These are phyloP conservation scores for Arxiozyma slooffiae DNA, from an alignment of 1,139 yeast species.

Conservation along the genomic window DNA sequence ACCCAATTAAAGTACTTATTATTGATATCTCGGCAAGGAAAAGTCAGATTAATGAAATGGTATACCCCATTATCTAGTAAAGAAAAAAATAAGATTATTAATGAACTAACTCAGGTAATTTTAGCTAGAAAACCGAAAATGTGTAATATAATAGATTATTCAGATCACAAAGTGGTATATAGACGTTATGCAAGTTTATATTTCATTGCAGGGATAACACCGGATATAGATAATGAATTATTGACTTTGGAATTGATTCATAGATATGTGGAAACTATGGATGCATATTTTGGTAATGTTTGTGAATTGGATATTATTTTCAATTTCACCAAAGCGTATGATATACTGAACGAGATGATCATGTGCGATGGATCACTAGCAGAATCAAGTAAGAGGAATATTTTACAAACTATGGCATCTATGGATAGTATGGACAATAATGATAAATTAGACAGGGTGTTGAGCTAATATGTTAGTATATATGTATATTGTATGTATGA, in stretches of 20 bases:
- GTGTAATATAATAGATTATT: conserved; percentile 92
- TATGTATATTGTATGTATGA: conserved; percentile 4
- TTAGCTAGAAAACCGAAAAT: conserved; percentile 81
- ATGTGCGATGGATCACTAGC: conserved; percentile 73
- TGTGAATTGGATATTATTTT: conserved; percentile 89
- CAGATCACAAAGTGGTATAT: conserved; percentile 79
- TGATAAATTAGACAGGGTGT: conserved; percentile 45
- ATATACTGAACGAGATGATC: conserved; percentile 78
- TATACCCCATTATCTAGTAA: conserved; percentile 70
- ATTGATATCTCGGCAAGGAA: conserved; percentile 87
- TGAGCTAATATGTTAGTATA: conserved; percentile 19
- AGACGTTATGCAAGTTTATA: conserved; percentile 88
- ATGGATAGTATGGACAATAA: conserved; percentile 69
- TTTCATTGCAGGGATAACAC: conserved; percentile 75
- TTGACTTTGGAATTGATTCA: conserved; percentile 80
- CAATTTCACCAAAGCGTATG: conserved; percentile 89
- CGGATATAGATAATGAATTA: conserved; percentile 61
- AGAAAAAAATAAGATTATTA: conserved; percentile 72
- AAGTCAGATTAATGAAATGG: conserved; percentile 90
- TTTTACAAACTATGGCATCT: conserved; percentile 62
- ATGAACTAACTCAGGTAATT: conserved; percentile 79
- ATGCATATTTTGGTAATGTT: conserved; percentile 90
- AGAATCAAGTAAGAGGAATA: conserved; percentile 76
- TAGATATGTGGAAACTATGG: conserved; percentile 94
- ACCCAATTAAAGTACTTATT: conserved; percentile 75